Evolutionary conservation across 2,329 filamentous ascomycete genomes (phyloP), one percentile per base, ranked within the genome.

Genomic region (Rugonectria rugulosa): DNA sequence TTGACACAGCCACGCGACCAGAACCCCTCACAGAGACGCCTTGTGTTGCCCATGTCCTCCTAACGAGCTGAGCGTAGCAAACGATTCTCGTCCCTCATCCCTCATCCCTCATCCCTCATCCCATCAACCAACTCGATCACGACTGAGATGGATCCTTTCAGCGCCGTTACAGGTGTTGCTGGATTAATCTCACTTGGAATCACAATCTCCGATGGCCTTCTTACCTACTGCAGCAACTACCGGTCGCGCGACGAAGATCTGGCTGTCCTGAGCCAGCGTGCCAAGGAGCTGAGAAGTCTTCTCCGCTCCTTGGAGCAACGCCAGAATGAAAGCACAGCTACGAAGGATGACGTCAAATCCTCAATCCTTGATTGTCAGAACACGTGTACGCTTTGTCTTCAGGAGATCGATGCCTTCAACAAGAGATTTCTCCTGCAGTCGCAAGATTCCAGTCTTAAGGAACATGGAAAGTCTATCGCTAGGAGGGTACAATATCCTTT

Each of bases 161-260:
- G 24, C 15, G 42, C 42, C 12, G 17, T 45, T 3, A 45, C 42
- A 4, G 27, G 42, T n/a, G 42, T 19, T 19, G 42, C 42, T 23
- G 27, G 42, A 6, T 14, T 45, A 5, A 27, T 23, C 42, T 45
- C 42, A 17, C 42, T 45, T 27, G 42, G 42, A 26, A 45, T 45
- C 27, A 45, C 42, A 9, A 45, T 45, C 27, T 45, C 26, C 27
- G 27, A 45, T n/a, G 42, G 42, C 6, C 17, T 45, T 23, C 26
- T 45, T 3, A 45, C 27, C 3, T 45, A 45, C 42, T 45, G 42
- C 27, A 17, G 11, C 27, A 45, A 45, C 42, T 45, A 45, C n/a
- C 42, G 42, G 14, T 15, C 19, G 6, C 27, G 27, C 27, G 29
- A 19, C 19, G 19, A 34, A 6, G 42, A 45, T 8, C 11, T 45